Percentiles rank a stretch among this genome's conserved stretches.
Conservation (phyloP, 768 basidiomycete genomes). For the Hygrophorus russula region DNA sequence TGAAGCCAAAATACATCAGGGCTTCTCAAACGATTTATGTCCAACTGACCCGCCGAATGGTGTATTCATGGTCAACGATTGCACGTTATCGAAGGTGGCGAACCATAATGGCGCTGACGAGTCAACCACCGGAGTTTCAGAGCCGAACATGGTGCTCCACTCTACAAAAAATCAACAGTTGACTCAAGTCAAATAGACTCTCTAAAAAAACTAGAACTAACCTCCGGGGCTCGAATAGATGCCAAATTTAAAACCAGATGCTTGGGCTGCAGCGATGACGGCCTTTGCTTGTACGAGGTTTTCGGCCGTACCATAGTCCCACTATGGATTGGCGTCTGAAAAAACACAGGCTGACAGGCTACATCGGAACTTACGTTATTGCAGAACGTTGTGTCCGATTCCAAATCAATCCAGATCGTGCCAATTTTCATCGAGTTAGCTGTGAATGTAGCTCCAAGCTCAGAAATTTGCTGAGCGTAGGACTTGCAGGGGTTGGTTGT, state of each 20-base stretch:
- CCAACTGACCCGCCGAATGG: background rate
- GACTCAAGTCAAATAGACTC: too few species aligned
- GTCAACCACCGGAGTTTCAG: background rate
- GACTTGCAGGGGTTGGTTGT: background rate
- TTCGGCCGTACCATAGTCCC: background rate
- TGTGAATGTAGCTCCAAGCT: background rate
- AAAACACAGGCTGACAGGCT: background rate
- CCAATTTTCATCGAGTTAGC: background rate
- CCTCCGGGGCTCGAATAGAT: background rate
- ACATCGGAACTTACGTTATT: background rate
- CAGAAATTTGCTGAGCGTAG: background rate
- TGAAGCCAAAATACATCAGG: conserved; percentile 6
- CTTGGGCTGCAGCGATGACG: background rate
- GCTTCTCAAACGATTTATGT: background rate
- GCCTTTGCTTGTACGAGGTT: background rate
- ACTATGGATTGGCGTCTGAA: background rate
- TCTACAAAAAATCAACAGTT: too few species aligned
- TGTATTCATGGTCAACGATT: background rate
- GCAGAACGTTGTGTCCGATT: background rate
- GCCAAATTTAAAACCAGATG: background rate
- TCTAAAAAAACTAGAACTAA: too few species aligned
- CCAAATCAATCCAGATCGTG: background rate
- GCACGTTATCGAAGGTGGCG: background rate
- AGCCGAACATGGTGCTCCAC: background rate
- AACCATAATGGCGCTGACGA: background rate